Evolutionary conservation across 352 stramenopile genomes (phyloP), one percentile per base, ranked within the genome.

Genomic region (Phytophthora chlamydospora): DNA sequence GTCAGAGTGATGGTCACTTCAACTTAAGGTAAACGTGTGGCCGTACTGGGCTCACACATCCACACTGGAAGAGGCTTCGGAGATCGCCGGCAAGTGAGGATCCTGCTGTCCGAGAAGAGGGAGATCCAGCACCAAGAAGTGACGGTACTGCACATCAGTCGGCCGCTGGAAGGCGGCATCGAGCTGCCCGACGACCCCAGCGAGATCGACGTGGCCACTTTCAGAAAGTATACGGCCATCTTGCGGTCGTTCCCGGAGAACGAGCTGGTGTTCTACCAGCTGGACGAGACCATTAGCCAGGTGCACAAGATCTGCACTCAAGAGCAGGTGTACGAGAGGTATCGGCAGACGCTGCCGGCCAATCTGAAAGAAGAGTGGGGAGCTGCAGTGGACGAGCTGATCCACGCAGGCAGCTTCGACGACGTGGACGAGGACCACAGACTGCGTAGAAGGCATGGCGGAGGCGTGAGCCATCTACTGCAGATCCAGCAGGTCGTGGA

Each of bases 401-500:
- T 79, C 9, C 57, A 62, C 9, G 71, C 74, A 14, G 77, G 78
- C 0, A 84, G 73, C 52, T 80, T 87, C 32, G 69, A 87, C 14
- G 73, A 84, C 21, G 45, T 68, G 4, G 53, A 73, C 31, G 64
- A 76, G 49, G 55, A 53, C 21, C 45, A 62, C 40, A 66, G 43
- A 44, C 42, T 53, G 33, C 58, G 38, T 35, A 64, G 42, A 59
- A 49, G 50, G 32, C 50, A 71, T 7, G 55, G 52, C 8, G 61
- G 66, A 19, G 58, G 58, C 41, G 52, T 59, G 13, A 62, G 49
- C 41, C 79, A 90, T 44, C 47, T 84, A 35, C 53, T 93, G 24
- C 80, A 85, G 64, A 89, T 91, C 45, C 77, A 90, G 29, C 85
- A 93, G 12, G 82, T 91, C 3, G 79, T 91, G 38, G 85, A 93